A percentile compares a stretch with the other conserved stretches of the same genome.
Conservation (phyloP, 495 filamentous ascomycete genomes). For the Tirmania nivea region DNA sequence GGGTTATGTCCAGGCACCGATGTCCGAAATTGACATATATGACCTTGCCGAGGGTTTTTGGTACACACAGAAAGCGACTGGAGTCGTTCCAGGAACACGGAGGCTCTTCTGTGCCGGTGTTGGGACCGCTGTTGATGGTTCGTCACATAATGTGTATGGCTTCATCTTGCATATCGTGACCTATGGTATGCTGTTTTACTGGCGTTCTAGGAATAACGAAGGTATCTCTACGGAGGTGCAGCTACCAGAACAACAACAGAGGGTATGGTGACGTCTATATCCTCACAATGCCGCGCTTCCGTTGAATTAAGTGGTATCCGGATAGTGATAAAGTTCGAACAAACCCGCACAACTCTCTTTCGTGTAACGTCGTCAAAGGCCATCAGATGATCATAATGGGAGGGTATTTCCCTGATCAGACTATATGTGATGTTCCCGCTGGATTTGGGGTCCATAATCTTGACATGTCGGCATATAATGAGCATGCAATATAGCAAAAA, state of each 20-base stretch:
- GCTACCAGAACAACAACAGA: conserved; percentile 21
- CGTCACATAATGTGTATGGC: conserved; percentile 33
- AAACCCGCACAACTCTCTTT: conserved; percentile 27
- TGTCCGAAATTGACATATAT: conserved; percentile 29
- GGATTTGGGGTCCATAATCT: conserved; percentile 26
- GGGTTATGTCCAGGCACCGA: conserved; percentile 10
- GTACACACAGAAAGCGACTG: conserved; percentile 32
- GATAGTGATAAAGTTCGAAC: conserved; percentile 1
- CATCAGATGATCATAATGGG: conserved; percentile 29
- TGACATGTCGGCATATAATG: conserved; percentile 24
- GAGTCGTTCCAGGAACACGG: conserved; percentile 25
- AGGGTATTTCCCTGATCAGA: conserved; percentile 21
- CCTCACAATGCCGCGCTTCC: conserved; percentile 33
- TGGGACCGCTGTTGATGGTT: conserved; percentile 31
- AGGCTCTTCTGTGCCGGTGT: conserved; percentile 33
- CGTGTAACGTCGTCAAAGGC: conserved; percentile 28
- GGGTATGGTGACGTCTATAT: conserved; percentile 37
- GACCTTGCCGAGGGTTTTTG: conserved; percentile 30
- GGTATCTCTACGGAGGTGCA: conserved; percentile 32
- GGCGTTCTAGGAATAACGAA: conserved; percentile 6
- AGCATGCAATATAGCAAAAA: conserved; percentile 21
- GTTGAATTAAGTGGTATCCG: conserved; percentile 31
- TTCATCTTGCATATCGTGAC: not conserved
- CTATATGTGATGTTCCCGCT: conserved; percentile 18
- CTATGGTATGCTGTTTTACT: not conserved